Evolutionary conservation across 495 filamentous ascomycete species (phyloP).

Genomic region (Penicillium egyptiacum): DNA sequence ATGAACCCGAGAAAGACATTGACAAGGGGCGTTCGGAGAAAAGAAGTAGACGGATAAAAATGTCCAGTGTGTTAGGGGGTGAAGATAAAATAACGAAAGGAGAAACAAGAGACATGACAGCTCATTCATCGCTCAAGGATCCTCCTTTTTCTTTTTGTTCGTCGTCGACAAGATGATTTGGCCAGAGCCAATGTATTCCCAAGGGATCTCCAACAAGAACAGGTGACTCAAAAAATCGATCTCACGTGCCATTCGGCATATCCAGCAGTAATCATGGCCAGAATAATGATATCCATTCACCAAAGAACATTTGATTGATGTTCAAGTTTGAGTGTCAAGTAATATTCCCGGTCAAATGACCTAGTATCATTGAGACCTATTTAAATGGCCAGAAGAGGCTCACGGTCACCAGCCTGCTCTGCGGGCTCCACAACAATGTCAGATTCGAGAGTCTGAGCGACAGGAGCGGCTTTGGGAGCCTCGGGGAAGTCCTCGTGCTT

Average conservation of each 20-base stretch:
- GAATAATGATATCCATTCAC: constrained; percentile 6
- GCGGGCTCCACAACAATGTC: constrained; percentile 26
- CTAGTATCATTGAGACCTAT: background rate
- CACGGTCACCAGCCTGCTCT: constrained; percentile 26
- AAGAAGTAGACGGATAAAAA: constrained; percentile 10
- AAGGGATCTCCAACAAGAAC: constrained; percentile 11
- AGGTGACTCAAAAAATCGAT: background rate
- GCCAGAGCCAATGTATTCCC: constrained; percentile 14
- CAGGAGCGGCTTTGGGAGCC: constrained; percentile 45
- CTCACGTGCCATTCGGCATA: constrained; percentile 9
- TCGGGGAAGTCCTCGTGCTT: constrained; percentile 61
- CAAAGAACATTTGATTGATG: background rate
- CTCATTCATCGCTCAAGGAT: constrained; percentile 23
- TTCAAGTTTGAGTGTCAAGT: background rate
- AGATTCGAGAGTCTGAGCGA: constrained; percentile 42
- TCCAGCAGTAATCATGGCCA: constrained; percentile 5
- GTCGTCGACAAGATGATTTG: constrained; percentile 17
- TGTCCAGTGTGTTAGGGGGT: background rate
- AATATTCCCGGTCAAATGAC: background rate
- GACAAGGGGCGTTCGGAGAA: constrained; percentile 14
- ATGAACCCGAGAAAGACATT: constrained; percentile 31
- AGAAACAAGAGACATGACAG: constrained; percentile 14
- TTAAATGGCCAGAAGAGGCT: constrained; percentile 43
- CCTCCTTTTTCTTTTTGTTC: constrained; percentile 19
- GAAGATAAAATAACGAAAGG: constrained; percentile 11